phyloP scores from a whole-genome alignment of 2,329 filamentous ascomycete genomes.

The Trichophyton rubrum region DNA sequence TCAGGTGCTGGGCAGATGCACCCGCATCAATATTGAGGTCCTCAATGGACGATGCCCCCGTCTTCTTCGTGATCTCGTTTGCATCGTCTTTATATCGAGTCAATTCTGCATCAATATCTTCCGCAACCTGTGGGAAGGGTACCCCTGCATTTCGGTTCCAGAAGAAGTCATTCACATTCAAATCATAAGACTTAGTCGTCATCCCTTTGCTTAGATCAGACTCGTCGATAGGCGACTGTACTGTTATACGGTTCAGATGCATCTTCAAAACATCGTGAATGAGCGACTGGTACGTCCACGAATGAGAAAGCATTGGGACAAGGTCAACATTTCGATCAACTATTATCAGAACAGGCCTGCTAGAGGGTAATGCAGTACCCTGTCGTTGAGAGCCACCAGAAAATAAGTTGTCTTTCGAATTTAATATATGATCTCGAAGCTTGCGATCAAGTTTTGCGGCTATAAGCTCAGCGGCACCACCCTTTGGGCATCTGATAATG shows the following conservation, averaged over 20 bases:
- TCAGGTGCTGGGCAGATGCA: constrained; percentile 83
- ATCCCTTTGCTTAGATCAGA: constrained; percentile 58
- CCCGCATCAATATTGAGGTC: constrained; percentile 82
- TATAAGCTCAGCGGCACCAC: constrained; percentile 86
- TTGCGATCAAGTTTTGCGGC: constrained; percentile 89
- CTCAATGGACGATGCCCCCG: constrained; percentile 81
- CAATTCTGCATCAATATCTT: constrained; percentile 88
- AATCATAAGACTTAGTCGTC: constrained; percentile 81
- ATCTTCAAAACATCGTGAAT: constrained; percentile 67
- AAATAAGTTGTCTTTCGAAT: constrained; percentile 96
- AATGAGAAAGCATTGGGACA: constrained; percentile 97
- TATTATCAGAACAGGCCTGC: constrained; percentile 79
- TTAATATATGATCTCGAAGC: constrained; percentile 87
- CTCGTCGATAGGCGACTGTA: constrained; percentile 72
- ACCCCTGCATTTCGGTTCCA: constrained; percentile 85
- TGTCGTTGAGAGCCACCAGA: constrained; percentile 46
- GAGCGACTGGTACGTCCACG: constrained; percentile 78
- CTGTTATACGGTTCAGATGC: constrained; percentile 85
- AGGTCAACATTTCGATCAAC: constrained; percentile 92
- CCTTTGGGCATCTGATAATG: constrained; percentile 88
- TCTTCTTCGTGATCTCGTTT: constrained; percentile 87
- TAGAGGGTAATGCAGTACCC: constrained; percentile 51
- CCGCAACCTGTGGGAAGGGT: constrained; percentile 90
- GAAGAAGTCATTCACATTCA: constrained; percentile 86
- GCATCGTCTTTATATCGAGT: constrained; percentile 94